Base-by-base conservation (phyloP, 1,284 basidiomycete species). In the Sanghuangporus sanghuang region DNA sequence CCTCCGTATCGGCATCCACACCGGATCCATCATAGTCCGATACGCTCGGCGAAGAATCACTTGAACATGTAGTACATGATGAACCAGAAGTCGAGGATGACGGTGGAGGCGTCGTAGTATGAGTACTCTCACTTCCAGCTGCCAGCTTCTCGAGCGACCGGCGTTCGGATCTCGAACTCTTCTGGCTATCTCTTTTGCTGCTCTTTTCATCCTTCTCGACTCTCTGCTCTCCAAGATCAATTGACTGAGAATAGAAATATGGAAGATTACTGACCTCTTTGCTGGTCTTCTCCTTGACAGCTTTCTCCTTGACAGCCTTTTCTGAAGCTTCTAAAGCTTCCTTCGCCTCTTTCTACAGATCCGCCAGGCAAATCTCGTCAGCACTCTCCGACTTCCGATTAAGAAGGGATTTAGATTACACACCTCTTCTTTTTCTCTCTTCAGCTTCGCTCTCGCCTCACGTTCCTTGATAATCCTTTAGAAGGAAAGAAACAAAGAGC, bases 341-440 rank as follows among this genome's bases (percentile, higher is more conserved):
- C 64, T 62, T 50, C n/a, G 53, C 50, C 27, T 63, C 62, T 82
- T 78, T 85, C 83, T 73, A 54, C 18, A 49, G 27, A 62, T 40
- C 27, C 38, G 12, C 49, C 49, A 27, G 2, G 18, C n/a, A 14
- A 27, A 27, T 32, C 49, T 52, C 53, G 21, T 40, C 9, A 50
- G 11, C 6, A 57, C 27, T 38, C 53, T 36, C 53, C 23, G 27
- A 36, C 14, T 35, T 14, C 36, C 32, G 53, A 52, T 49, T 21
- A 61, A 44, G 40, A 36, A 40, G 27, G 42, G 57, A n/a, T 32
- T 61, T 63, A 66, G 69, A 78, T 21, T 32, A 69, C 76, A 54
- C 64, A 83, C 90, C 83, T 92, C 90, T 56, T 88, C 91, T 71
- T 92, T 93, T 76, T 93, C 90, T 71, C 85, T 88, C 83, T 92